These are phyloP conservation scores for Clitopilus passeckerianus DNA, from an alignment of 768 basidiomycete genomes.

Conservation along the genomic window DNA sequence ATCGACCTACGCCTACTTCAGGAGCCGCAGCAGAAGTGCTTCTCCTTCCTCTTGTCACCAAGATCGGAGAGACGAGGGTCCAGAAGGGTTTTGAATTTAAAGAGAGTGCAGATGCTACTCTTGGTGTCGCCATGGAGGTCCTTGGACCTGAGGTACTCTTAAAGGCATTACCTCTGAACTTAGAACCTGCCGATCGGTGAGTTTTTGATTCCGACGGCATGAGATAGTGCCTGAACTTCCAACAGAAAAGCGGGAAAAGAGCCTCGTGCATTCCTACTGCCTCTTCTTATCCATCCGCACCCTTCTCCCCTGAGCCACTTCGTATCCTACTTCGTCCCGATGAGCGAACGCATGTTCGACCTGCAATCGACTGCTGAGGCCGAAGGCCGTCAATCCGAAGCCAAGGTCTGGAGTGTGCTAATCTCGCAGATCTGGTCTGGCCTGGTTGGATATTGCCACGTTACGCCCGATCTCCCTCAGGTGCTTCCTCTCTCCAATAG, in stretches of 20 bases:
- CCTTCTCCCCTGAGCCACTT: slow-evolving; percentile 83
- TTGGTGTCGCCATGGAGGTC: slow-evolving; percentile 78
- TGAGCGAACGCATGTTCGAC: slow-evolving; percentile 92
- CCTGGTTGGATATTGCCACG: slow-evolving; percentile 86
- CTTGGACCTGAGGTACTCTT: slow-evolving; percentile 83
- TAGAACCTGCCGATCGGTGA: slow-evolving; percentile 78
- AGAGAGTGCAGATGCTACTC: slow-evolving; percentile 75
- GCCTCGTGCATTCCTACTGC: slow-evolving; percentile 89
- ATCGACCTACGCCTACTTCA: slow-evolving; percentile 35
- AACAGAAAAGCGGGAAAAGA: slow-evolving; percentile 65
- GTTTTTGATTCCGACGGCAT: slow-evolving; percentile 14
- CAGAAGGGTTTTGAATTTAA: slow-evolving; percentile 88
- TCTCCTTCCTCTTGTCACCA: slow-evolving; percentile 62
- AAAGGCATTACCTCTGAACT: slow-evolving; percentile 72
- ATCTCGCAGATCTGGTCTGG: slow-evolving; percentile 93
- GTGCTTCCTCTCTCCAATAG: slow-evolving; percentile 29
- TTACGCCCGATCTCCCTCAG: slow-evolving; percentile 66
- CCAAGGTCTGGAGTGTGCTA: slow-evolving; percentile 93
- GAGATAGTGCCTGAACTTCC: background rate
- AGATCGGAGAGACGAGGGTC: slow-evolving; percentile 68
- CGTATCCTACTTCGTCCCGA: slow-evolving; percentile 83
- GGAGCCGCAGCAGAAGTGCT: slow-evolving; percentile 65
- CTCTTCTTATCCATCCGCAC: slow-evolving; percentile 78
- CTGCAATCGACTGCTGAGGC: slow-evolving; percentile 76
- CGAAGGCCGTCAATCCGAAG: slow-evolving; percentile 72